Evolutionary conservation across 2,329 filamentous ascomycete genomes (phyloP).

Genomic region (Trichoderma sp.): DNA sequence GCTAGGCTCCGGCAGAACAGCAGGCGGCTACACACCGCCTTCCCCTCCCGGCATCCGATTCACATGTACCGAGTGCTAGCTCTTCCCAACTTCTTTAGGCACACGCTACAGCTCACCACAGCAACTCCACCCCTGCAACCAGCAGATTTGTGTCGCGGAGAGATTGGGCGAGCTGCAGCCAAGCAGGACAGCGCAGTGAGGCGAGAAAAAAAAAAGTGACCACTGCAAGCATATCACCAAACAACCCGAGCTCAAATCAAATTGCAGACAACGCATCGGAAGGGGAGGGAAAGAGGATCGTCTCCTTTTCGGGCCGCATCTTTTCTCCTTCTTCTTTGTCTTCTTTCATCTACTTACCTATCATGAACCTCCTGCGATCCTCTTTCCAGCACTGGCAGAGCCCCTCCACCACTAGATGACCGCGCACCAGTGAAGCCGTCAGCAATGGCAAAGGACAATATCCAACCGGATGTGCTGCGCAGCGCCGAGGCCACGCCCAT

Average conservation of each 20-base stretch:
- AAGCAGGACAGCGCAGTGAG: constrained; percentile 12
- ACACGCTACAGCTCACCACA: background rate
- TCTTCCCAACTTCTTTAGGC: background rate
- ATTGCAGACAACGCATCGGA: constrained; percentile 1
- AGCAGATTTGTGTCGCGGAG: constrained; percentile 13
- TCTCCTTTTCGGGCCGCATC: background rate
- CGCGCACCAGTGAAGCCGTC: constrained; percentile 13
- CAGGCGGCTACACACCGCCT: constrained; percentile 15
- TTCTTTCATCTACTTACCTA: background rate
- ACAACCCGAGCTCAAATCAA: background rate
- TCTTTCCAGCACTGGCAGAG: constrained; percentile 2
- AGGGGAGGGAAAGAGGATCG: background rate
- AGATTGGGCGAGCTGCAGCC: constrained; percentile 17
- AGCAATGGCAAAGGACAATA: constrained; percentile 29
- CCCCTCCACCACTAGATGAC: constrained; percentile 14
- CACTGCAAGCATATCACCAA: background rate
- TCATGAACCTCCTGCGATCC: constrained; percentile 9
- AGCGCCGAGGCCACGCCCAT: constrained; percentile 49
- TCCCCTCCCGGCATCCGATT: background rate
- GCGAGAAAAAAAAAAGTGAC: constrained; percentile 15
- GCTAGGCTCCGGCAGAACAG: background rate
- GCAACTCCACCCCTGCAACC: constrained; percentile 15
- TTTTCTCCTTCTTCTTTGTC: background rate
- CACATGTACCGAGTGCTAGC: background rate
- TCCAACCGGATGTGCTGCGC: constrained; percentile 27